phyloP scores from a whole-genome alignment of 805 yeast genomes.

The Zygosaccharomyces rouxii region DNA sequence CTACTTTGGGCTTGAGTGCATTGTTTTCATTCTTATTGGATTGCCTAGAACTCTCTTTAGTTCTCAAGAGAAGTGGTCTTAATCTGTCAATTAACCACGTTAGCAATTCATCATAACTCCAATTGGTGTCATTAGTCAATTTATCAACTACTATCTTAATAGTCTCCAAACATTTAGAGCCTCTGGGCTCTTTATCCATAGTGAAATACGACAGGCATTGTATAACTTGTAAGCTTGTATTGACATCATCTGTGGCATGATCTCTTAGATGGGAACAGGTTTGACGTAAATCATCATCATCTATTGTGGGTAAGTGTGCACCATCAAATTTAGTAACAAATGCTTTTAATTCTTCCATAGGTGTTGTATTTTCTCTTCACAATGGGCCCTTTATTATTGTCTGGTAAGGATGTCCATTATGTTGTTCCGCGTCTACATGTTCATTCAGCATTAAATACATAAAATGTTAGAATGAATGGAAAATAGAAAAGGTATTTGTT shows the following conservation, averaged over 20 bases:
- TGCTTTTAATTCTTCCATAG: slow-evolving; percentile 1
- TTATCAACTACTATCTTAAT: slow-evolving; percentile 1
- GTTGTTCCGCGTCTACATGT: background rate
- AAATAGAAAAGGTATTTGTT: background rate
- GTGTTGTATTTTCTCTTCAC: background rate
- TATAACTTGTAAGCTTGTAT: background rate
- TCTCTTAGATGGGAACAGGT: background rate
- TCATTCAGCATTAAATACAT: background rate
- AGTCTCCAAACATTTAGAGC: background rate
- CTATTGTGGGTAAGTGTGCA: slow-evolving; percentile 3
- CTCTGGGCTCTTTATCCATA: slow-evolving; percentile 4
- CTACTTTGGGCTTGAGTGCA: slow-evolving; percentile 35
- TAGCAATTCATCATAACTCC: slow-evolving; percentile 2
- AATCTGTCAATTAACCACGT: slow-evolving; percentile 9
- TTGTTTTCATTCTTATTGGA: background rate
- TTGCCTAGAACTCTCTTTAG: background rate
- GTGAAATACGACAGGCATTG: slow-evolving; percentile 9
- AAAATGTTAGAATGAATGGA: background rate
- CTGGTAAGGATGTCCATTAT: background rate
- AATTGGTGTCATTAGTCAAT: background rate
- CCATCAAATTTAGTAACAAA: slow-evolving; percentile 5
- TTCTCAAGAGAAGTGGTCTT: slow-evolving; percentile 14
- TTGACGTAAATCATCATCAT: slow-evolving; percentile 5
- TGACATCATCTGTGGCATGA: slow-evolving; percentile 2
- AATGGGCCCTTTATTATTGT: background rate